phyloP scores from a whole-genome alignment of 768 basidiomycete species.

The Pleurotus giganteus region DNA sequence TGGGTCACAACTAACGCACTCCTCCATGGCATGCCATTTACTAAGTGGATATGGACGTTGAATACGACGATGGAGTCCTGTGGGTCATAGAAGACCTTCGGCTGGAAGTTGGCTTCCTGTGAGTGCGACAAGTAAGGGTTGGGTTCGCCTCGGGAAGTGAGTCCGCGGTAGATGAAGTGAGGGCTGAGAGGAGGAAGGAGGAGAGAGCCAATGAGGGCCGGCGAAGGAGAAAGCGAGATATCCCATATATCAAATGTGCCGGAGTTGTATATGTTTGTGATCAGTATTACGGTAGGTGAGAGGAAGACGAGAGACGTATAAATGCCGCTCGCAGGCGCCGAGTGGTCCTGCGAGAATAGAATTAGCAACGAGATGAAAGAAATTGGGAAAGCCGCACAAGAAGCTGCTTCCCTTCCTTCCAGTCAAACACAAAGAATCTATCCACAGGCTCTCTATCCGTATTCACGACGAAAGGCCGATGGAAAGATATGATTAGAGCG shows the following conservation, averaged over 20 bases:
- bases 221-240: slow-evolving; percentile 18
- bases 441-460: slow-evolving; percentile 16
- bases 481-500: slow-evolving; percentile 33
- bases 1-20: slow-evolving; percentile 35
- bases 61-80: slow-evolving; percentile 33
- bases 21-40: slow-evolving; percentile 1
- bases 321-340: slow-evolving; percentile 20
- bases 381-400: slow-evolving; percentile 24
- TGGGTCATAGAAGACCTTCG: slow-evolving; percentile 19
- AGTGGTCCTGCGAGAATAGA: slow-evolving; percentile 13
- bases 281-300: slow-evolving; percentile 27
- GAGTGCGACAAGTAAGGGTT: slow-evolving; percentile 26
- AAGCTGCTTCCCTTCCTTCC: slow-evolving; percentile 35
- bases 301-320: slow-evolving; percentile 33
- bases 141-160: slow-evolving; percentile 40
- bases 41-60: slow-evolving; percentile 24
- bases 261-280: slow-evolving; percentile 27
- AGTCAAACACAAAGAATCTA: slow-evolving; percentile 40
- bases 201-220: slow-evolving; percentile 8
- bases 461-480: slow-evolving; percentile 11
- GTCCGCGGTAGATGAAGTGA: slow-evolving; percentile 17
- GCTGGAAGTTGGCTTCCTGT: slow-evolving; percentile 16
- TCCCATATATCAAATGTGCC: slow-evolving; percentile 34
- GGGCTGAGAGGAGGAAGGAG: slow-evolving; percentile 23
- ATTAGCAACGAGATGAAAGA: not conserved